Evolutionary conservation across 2,329 filamentous ascomycete genomes (phyloP).

Genomic region (Colletotrichum theobromicola): DNA sequence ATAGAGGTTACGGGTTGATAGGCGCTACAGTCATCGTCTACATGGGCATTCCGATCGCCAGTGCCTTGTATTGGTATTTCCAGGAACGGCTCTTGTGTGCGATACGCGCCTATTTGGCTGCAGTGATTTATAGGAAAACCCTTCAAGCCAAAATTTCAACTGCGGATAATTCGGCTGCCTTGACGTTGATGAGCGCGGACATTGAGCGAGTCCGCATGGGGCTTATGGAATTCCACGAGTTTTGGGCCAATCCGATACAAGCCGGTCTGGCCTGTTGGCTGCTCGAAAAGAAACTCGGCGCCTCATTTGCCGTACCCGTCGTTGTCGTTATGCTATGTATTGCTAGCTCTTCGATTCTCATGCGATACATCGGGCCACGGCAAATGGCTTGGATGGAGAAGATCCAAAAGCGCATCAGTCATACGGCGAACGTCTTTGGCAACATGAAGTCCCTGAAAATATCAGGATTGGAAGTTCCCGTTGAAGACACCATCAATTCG

Average conservation of each 20-base stretch:
- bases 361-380: conserved; percentile 8
- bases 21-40: conserved; percentile 46
- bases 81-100: conserved; percentile 35
- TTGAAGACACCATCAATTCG: conserved; percentile 34
- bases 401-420: conserved; percentile 27
- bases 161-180: conserved; percentile 40
- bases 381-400: conserved; percentile 28
- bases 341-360: conserved; percentile 27
- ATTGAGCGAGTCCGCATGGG: conserved; percentile 45
- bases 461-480: conserved; percentile 34
- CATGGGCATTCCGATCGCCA: conserved; percentile 42
- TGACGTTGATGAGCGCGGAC: conserved; percentile 55
- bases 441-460: conserved; percentile 45
- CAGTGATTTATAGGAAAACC: conserved; percentile 38
- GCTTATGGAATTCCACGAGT: conserved; percentile 39
- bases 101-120: conserved; percentile 35
- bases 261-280: conserved; percentile 51
- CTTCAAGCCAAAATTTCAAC: conserved; percentile 32
- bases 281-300: conserved; percentile 40
- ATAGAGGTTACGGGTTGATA: conserved; percentile 46
- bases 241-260: conserved; percentile 46
- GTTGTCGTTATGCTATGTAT: neutral
- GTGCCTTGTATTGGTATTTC: conserved; percentile 43
- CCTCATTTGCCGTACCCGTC: conserved; percentile 3
- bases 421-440: conserved; percentile 31